phyloP scores from a whole-genome alignment of 345 rosid species.

The Citrus inodora region DNA sequence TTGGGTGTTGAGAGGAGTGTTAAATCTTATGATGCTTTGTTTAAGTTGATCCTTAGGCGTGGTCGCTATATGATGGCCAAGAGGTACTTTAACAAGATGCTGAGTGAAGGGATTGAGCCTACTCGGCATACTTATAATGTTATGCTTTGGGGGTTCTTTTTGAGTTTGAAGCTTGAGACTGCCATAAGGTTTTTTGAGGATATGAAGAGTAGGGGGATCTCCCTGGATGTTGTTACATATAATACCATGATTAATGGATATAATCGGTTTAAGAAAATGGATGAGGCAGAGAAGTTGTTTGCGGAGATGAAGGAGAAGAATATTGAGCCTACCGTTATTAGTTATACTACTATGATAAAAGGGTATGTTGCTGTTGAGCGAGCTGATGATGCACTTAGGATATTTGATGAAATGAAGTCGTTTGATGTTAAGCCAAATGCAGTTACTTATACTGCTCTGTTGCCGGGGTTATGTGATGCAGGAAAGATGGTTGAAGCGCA shows the following conservation, averaged over 20 bases:
- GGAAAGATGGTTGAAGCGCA: slow-evolving; percentile 67
- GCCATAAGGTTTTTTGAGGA: slow-evolving; percentile 79
- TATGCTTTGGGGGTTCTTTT: slow-evolving; percentile 85
- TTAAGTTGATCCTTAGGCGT: slow-evolving; percentile 74
- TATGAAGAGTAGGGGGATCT: slow-evolving; percentile 63
- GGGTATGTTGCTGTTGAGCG: slow-evolving; percentile 57
- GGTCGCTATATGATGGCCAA: slow-evolving; percentile 95
- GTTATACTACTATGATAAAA: slow-evolving; percentile 86
- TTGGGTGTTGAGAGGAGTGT: slow-evolving; percentile 69
- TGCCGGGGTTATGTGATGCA: slow-evolving; percentile 75
- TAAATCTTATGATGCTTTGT: slow-evolving; percentile 67
- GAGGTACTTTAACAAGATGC: slow-evolving; percentile 74
- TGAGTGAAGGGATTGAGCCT: slow-evolving; percentile 73
- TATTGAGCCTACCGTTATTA: slow-evolving; percentile 64
- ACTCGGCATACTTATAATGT: slow-evolving; percentile 72
- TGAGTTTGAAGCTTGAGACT: slow-evolving; percentile 65
- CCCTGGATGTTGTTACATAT: slow-evolving; percentile 67
- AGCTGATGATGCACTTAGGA: slow-evolving; percentile 65
- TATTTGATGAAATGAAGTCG: slow-evolving; percentile 81
- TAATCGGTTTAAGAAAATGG: slow-evolving; percentile 65
- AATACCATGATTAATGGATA: slow-evolving; percentile 78
- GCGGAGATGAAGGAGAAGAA: slow-evolving; percentile 79
- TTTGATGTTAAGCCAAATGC: slow-evolving; percentile 65
- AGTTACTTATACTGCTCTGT: slow-evolving; percentile 66
- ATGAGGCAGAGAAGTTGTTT: slow-evolving; percentile 80